Evolutionary conservation across 805 yeast species (phyloP), one percentile per base, ranked within the genome.

Genomic region (Hanseniaspora guilliermondii): DNA sequence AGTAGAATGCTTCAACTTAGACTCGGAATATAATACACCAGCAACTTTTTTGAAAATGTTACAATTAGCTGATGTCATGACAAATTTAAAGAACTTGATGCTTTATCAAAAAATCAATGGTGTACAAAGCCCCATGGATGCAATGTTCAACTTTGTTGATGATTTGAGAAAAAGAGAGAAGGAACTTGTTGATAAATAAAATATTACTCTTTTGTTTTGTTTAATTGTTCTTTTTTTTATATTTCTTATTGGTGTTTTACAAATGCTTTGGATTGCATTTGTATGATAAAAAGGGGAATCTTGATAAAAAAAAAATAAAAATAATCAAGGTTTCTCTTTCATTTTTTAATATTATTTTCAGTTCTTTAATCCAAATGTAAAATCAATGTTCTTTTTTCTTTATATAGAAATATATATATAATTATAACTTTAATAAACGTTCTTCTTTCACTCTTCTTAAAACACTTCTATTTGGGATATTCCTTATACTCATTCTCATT

Each of bases 41-140:
- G 80, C 77, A 50, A 75, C 75, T 39, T 80, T 85, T 6, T 76
- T 85, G 78, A 70, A 91, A 56, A 73, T 82, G 22, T 67, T 87
- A 68, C 91, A 85, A 65, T 78, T 85, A 4, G 76, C 87, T 41
- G 93, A 86, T 65, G 82, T 83, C 9, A 83, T 87, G 87, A 74
- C 87, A 0, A 78, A 79, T 57, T 72, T 87, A 58, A 75, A 77
- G 54, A 80, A 84, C 6, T 68, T 87, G 54, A 80, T 85, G 79
- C 70, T 73, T 11, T 78, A 73, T 59, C 75, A 85, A 9, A 69
- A 71, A 55, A 66, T 73, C 6, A 70, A 70, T 33, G 72, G 77
- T 25, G 71, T 76, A 3, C 65, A 65, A 6, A 76, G 82, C 35
- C 86, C 88, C 0, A 57, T 78, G 41, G 76, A 74, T 24, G 78